Base-by-base conservation (phyloP, 2,329 filamentous ascomycete genomes). In the Xylaria sp. region DNA sequence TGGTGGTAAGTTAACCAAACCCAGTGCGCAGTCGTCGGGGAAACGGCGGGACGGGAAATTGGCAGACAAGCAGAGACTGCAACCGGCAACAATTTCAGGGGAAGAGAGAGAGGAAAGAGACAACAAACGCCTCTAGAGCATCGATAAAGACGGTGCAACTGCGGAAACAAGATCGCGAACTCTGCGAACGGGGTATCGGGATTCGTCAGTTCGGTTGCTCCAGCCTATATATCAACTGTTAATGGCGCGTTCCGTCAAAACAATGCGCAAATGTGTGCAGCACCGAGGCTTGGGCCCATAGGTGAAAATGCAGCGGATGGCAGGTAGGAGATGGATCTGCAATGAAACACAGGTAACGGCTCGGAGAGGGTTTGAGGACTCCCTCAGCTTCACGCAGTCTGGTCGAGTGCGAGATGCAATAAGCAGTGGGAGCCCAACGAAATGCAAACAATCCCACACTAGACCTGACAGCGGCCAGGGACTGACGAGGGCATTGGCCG, bases 391-490 rank as follows among this genome's bases (percentile, higher is more conserved):
- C 50, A 19, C 13, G 37, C 49, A 49, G 18, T 19, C 44, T 37
- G 16, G 61, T 62, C 61, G 48, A 60, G 59, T 56, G 59, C 55
- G 59, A 52, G 42, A 64, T 63, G 59, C 58, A 59, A 59, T 55
- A 57, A 61, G 61, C 55, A 58, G 54, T 49, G 35, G 59, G 51
- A 57, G 59, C 57, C 63, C 52, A 60, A 61, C 61, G n/a, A 57
- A 42, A 57, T 61, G 59, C 61, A 65, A 59, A 60, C 50, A 47
- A 50, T 51, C 52, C 44, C 39, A 48, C 42, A 44, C 50, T 11
- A 19, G 34, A 52, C 16, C 19, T 51, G 47, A 51, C 35, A 19
- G 23, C 13, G 42, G 51, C 8, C 9, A 34, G 44, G 30, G 50
- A 13, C 37, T 16, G 18, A 58, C 6, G 42, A 18, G 10, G 54